Conservation (phyloP, 805 yeast genomes). For the Zygoascus bituminiphila region DNA sequence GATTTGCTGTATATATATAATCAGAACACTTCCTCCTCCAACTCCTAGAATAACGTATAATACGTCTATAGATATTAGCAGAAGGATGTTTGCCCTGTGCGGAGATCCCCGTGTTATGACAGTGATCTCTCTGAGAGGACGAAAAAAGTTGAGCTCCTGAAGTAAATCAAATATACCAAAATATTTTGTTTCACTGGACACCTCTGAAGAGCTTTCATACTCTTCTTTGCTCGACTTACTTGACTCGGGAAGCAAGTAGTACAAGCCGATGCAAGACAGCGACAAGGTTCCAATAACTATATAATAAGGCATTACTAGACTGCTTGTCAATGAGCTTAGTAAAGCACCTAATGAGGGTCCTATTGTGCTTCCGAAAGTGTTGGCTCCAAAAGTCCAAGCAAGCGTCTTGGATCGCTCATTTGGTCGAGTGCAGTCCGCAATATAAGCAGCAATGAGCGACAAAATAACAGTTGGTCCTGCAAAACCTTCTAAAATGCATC, state of each 20-base stretch:
- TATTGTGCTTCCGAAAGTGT: slow-evolving; percentile 1
- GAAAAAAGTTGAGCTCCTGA: background rate
- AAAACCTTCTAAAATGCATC: slow-evolving; percentile 4
- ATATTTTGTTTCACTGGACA: background rate
- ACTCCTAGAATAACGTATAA: background rate
- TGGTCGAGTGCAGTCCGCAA: background rate
- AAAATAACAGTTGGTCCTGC: slow-evolving; percentile 3
- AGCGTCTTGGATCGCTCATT: background rate
- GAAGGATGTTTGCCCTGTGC: background rate
- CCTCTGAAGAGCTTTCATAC: no score
- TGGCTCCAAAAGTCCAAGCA: background rate
- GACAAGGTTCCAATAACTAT: background rate
- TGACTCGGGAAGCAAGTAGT: slow-evolving; percentile 2
- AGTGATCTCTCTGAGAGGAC: background rate
- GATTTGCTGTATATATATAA: slow-evolving; percentile 3
- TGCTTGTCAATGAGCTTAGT: background rate
- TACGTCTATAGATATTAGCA: slow-evolving; percentile 2
- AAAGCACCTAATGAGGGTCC: background rate
- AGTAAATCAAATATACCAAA: background rate
- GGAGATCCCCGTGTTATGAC: background rate
- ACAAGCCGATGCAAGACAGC: background rate
- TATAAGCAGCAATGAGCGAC: slow-evolving; percentile 2
- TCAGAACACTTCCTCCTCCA: background rate
- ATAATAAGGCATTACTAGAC: background rate
- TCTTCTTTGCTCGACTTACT: no score